Conservation (phyloP, 352 stramenopile species). For the Elongisporangium prolatum region DNA sequence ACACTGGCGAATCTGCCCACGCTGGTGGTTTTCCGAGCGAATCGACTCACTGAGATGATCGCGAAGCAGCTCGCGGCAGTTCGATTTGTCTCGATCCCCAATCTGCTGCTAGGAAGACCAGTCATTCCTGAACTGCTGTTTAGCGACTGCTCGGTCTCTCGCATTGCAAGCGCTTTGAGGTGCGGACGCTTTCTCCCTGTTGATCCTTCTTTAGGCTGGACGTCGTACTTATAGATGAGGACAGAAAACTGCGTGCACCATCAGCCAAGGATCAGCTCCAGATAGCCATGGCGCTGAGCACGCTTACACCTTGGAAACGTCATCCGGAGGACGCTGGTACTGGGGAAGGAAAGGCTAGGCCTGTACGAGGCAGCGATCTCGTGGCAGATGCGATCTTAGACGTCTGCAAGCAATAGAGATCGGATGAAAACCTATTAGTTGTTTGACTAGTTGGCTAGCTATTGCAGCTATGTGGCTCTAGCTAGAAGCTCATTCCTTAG, state of each 20-base stretch:
- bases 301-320: slow-evolving; percentile 22
- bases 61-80: slow-evolving; percentile 47
- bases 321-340: neutral
- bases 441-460: too few relatives aligned
- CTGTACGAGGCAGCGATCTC: slow-evolving; percentile 34
- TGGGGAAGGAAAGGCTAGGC: neutral
- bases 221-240: neutral
- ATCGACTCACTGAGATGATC: slow-evolving; percentile 52
- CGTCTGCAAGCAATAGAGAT: slow-evolving; percentile 10
- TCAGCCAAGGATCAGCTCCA: slow-evolving; percentile 8
- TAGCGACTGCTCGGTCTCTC: slow-evolving; percentile 34
- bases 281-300: slow-evolving; percentile 26
- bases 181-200: neutral
- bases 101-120: slow-evolving; percentile 48
- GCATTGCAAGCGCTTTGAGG: slow-evolving; percentile 30
- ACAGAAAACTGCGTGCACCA: neutral
- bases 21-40: slow-evolving; percentile 69
- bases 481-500: slow-evolving; percentile 14
- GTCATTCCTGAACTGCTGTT: slow-evolving; percentile 73
- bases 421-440: too few relatives aligned
- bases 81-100: slow-evolving; percentile 72
- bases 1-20: slow-evolving; percentile 48
- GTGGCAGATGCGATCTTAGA: slow-evolving; percentile 32
- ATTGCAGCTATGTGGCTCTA: slow-evolving; percentile 1
- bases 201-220: too few relatives aligned